Conservation (phyloP, 257 asterid species). For the Paraleonurus japonicus region DNA sequence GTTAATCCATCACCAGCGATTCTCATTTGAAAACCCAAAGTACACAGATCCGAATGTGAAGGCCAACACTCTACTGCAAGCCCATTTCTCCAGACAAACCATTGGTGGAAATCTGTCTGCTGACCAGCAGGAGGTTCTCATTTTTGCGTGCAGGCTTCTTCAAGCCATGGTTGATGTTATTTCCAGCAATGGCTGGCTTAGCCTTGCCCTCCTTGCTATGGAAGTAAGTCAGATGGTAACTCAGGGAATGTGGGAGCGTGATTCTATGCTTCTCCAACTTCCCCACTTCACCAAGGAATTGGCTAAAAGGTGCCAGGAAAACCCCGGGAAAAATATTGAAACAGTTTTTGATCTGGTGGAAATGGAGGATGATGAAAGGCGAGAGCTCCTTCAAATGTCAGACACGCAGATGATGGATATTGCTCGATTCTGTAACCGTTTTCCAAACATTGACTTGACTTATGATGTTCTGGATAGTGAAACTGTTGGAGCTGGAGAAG, state of each 20-base stretch:
- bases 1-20: conserved; percentile 51
- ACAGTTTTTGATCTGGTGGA: conserved; percentile 52
- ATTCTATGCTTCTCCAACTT: conserved; percentile 61
- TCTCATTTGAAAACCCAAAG: conserved; percentile 55
- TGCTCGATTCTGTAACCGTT: conserved; percentile 56
- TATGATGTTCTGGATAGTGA: conserved; percentile 41
- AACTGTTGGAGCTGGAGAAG: conserved; percentile 39
- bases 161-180: conserved; percentile 68
- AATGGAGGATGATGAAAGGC: conserved; percentile 63
- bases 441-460: conserved; percentile 52
- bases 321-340: conserved; percentile 43
- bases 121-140: conserved; percentile 60
- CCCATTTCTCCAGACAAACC: conserved; percentile 53
- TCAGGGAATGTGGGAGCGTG: conserved; percentile 69
- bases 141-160: conserved; percentile 51
- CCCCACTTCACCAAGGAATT: conserved; percentile 58
- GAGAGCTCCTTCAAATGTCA: conserved; percentile 54
- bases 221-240: conserved; percentile 67
- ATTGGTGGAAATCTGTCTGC: conserved; percentile 53
- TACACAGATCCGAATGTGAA: conserved; percentile 49
- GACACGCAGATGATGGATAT: conserved; percentile 54
- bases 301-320: conserved; percentile 53
- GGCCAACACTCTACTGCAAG: conserved; percentile 57
- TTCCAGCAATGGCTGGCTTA: conserved; percentile 67
- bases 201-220: conserved; percentile 57